phyloP scores from a whole-genome alignment of 192 early-diverging fungal genomes.

The Backusella westeae region DNA sequence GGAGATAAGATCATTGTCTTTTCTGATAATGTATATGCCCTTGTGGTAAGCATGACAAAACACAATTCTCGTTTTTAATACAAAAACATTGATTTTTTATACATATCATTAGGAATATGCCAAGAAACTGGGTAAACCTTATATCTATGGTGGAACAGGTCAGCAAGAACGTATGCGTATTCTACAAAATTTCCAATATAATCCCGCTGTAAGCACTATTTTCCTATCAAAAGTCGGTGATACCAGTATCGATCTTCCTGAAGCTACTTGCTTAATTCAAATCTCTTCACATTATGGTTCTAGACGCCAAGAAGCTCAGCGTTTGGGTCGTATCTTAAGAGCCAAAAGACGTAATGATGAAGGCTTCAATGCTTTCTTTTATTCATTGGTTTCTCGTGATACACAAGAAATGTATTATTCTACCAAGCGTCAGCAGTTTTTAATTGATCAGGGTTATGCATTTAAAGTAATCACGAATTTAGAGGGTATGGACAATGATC shows the following conservation, averaged over 20 bases:
- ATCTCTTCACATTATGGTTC: constrained; percentile 98
- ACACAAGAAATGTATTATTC: constrained; percentile 99
- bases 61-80: background rate
- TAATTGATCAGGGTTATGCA: constrained; percentile 99
- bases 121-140: constrained; percentile 74
- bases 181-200: constrained; percentile 92
- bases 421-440: constrained; percentile 97
- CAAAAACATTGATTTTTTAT: background rate
- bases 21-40: constrained; percentile 97
- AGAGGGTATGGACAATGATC: constrained; percentile 85
- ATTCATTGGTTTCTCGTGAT: constrained; percentile 96
- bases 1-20: constrained; percentile 99
- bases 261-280: constrained; percentile 98
- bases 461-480: constrained; percentile 98
- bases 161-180: constrained; percentile 91
- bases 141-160: constrained; percentile 88
- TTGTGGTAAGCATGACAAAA: constrained; percentile 53
- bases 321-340: constrained; percentile 87
- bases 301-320: constrained; percentile 97
- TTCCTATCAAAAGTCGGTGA: constrained; percentile 92
- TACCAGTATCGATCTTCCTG: constrained; percentile 98
- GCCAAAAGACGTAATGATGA: constrained; percentile 92
- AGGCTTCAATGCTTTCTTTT: constrained; percentile 98
- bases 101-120: constrained; percentile 62
- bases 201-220: constrained; percentile 87